A percentile compares a stretch with the other conserved stretches of the same genome.
Conservation (phyloP, 176 grass and related monocot genomes). For the Carex scoparia region DNA sequence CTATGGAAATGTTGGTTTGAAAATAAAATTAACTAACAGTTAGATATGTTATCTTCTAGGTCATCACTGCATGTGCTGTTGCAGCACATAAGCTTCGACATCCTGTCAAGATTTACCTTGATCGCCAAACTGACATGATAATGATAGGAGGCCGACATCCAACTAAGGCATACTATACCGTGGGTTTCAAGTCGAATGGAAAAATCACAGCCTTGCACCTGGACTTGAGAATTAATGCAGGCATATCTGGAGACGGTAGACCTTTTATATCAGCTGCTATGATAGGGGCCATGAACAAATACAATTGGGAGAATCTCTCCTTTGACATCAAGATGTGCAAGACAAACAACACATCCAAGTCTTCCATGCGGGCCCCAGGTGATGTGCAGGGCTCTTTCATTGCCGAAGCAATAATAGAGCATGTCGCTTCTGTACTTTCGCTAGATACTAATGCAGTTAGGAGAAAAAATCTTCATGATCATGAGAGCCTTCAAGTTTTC, state of each 20-base stretch:
- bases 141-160: constrained; percentile 70
- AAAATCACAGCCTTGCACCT: constrained; percentile 59
- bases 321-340: constrained; percentile 69
- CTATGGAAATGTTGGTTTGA: constrained; percentile 19
- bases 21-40: not conserved
- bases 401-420: constrained; percentile 81
- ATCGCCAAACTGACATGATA: constrained; percentile 75
- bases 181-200: constrained; percentile 79
- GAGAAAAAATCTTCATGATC: constrained; percentile 68
- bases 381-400: constrained; percentile 80
- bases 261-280: not conserved
- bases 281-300: constrained; percentile 56
- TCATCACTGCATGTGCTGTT: constrained; percentile 54
- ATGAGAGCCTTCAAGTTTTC: constrained; percentile 48
- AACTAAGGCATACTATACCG: constrained; percentile 58
- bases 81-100: constrained; percentile 56
- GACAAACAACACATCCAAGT: constrained; percentile 66
- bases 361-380: constrained; percentile 55
- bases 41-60: constrained; percentile 16
- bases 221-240: constrained; percentile 47
- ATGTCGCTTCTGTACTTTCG: constrained; percentile 52
- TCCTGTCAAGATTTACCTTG: constrained; percentile 69
- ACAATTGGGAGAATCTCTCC: constrained; percentile 67
- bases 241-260: constrained; percentile 48
- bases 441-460: constrained; percentile 43